Evolutionary conservation across 305 asterid genomes (phyloP), one percentile per base, ranked within the genome.

Genomic region (Rubia tinctorum): DNA sequence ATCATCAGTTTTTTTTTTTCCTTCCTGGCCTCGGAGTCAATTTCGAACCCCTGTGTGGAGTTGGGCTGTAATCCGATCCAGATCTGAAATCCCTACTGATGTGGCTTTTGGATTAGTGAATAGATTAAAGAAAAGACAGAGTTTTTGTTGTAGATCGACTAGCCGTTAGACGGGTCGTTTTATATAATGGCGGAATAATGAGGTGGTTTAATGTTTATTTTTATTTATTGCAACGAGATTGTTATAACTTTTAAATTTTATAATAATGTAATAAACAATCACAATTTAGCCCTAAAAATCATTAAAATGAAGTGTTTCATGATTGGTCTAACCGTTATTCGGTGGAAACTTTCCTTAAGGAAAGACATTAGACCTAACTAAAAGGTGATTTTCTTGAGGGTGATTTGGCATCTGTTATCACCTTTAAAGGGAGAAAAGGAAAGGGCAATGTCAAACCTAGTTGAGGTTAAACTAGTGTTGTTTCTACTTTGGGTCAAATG

Each of bases 1-100:
- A 40, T 79, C 79, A 91, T 93, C 90, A 88, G 88, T 84, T 75
- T 72, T 82, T 79, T 84, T 85, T 84, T 68, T 75, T n/a, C n/a
- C n/a, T n/a, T n/a, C n/a, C 1, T 66, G 51, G 79, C 79, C 59
- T 77, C 80, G 68, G 83, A 81, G 89, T 86, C 91, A 90, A 88
- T 79, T 75, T 84, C 17, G 78, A 78, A 77, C 63, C 62, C 58
- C 76, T 43, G 23, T 76, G 68, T 64, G 72, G 3, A 15, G 71
- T 11, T 42, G 17, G 39, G 66, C 58, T 8, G 73, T 59, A 15
- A 11, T 63, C 68, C 64, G 22, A 58, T 58, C 34, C n/a, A n/a
- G n/a, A n/a, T n/a, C n/a, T n/a, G 30, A 17, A 53, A 53, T 53
- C 64, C 69, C 45, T 45, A 6, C 15, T 25, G n/a, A 13, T 23